A percentile compares a stretch with the other conserved stretches of the same genome.
These are phyloP conservation scores for Pilasporangium apinafurcum DNA, from an alignment of 352 stramenopile genomes.

Conservation along the genomic window DNA sequence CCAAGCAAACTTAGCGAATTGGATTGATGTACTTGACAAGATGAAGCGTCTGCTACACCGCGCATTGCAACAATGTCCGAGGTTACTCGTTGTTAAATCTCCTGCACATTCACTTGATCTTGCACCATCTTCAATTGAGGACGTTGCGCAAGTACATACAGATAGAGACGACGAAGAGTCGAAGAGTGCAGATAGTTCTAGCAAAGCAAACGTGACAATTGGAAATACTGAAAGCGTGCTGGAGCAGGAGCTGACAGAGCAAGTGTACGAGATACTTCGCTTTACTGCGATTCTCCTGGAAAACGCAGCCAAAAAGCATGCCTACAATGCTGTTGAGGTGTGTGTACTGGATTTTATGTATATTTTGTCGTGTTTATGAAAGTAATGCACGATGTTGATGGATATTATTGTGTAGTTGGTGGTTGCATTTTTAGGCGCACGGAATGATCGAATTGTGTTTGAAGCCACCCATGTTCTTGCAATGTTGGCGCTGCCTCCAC, in stretches of 20 bases:
- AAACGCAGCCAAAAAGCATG: slow-evolving; percentile 74
- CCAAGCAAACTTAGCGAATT: slow-evolving; percentile 73
- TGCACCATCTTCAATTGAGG: too few relatives aligned
- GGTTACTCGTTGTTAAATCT: slow-evolving; percentile 38
- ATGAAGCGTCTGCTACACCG: slow-evolving; percentile 38
- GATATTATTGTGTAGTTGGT: not conserved
- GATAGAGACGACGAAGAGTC: not conserved
- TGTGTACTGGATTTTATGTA: not conserved
- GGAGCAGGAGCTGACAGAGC: slow-evolving; percentile 38
- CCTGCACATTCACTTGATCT: too few relatives aligned
- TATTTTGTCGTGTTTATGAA: not conserved
- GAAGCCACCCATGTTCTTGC: slow-evolving; percentile 70
- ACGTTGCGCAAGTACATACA: slow-evolving; percentile 3
- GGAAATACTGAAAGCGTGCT: slow-evolving; percentile 7
- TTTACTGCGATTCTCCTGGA: slow-evolving; percentile 73
- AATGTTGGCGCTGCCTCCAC: slow-evolving; percentile 60
- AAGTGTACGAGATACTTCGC: slow-evolving; percentile 64
- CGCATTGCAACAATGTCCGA: slow-evolving; percentile 31
- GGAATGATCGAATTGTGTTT: slow-evolving; percentile 59
- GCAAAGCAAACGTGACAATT: slow-evolving; percentile 9
- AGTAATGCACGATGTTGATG: not conserved
- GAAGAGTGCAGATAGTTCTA: not conserved
- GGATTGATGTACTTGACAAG: slow-evolving; percentile 47
- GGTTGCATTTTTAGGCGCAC: slow-evolving; percentile 43
- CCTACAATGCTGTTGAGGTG: slow-evolving; percentile 58